These are phyloP conservation scores for Trypanosoma brucei DNA, from an alignment of 208 protist genomes.

Conservation along the genomic window DNA sequence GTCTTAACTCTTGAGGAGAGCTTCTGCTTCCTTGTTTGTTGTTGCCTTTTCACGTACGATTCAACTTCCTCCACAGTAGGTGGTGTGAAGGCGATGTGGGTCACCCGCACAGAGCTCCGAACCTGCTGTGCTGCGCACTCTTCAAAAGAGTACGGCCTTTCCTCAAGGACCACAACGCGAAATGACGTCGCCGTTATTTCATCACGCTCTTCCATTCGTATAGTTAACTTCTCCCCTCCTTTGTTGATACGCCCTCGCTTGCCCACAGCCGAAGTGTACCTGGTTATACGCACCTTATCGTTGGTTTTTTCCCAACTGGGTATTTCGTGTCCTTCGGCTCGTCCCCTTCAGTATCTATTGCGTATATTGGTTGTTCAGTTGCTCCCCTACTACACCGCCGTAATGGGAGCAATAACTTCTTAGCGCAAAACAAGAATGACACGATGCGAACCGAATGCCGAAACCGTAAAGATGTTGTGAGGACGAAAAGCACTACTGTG, in stretches of 20 bases:
- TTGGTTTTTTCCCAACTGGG: too few relatives aligned
- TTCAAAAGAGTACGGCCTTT: slow-evolving; percentile 56
- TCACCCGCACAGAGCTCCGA: slow-evolving; percentile 50
- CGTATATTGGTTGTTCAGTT: background rate
- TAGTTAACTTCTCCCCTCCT: background rate
- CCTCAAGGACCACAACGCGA: slow-evolving; percentile 49
- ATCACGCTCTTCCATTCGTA: slow-evolving; percentile 23
- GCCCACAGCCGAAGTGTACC: background rate
- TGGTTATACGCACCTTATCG: background rate
- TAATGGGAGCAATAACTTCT: background rate
- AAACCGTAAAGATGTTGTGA: too few relatives aligned
- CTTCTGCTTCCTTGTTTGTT: slow-evolving; percentile 1
- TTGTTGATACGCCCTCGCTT: background rate
- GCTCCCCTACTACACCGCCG: background rate
- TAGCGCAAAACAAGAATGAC: too few relatives aligned
- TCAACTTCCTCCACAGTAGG: slow-evolving; percentile 38
- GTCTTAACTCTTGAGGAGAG: background rate
- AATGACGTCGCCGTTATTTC: slow-evolving; percentile 60
- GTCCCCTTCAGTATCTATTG: too few relatives aligned
- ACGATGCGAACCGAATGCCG: too few relatives aligned
- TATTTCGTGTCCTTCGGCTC: too few relatives aligned
- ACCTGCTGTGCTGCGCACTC: slow-evolving; percentile 45
- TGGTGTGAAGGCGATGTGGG: slow-evolving; percentile 74
- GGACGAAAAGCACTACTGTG: background rate
- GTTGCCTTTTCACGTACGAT: slow-evolving; percentile 26